Evolutionary conservation across 1,139 yeast species (phyloP).

Genomic region (Cylindricascospora bacillispora): DNA sequence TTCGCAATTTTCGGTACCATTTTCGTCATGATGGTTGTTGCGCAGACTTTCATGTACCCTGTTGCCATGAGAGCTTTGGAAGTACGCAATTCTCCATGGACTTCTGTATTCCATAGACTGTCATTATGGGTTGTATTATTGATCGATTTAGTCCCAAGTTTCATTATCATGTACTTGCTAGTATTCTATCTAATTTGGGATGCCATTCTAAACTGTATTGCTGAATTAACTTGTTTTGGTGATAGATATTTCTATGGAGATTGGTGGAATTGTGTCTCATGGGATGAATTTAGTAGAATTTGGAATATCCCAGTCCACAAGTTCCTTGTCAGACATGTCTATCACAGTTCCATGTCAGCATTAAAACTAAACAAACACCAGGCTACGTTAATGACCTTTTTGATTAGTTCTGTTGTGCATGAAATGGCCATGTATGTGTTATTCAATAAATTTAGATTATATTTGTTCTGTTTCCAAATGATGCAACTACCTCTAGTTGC

Average conservation of each 20-base stretch:
- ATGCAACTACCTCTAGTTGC: conserved; percentile 50
- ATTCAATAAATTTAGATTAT: conserved; percentile 69
- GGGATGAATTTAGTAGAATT: conserved; percentile 87
- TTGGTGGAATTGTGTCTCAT: conserved; percentile 95
- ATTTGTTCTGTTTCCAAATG: conserved; percentile 73
- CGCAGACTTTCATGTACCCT: conserved; percentile 72
- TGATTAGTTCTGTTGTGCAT: conserved; percentile 72
- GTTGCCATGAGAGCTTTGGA: conserved; percentile 47
- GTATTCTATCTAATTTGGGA: conserved; percentile 92
- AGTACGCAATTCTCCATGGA: conserved; percentile 36
- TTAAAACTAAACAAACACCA: conserved; percentile 47
- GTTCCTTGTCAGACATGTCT: conserved; percentile 82
- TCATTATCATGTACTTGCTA: conserved; percentile 57
- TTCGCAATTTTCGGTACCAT: conserved; percentile 81
- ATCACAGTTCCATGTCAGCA: conserved; percentile 78
- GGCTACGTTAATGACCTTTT: conserved; percentile 73
- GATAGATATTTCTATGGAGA: conserved; percentile 90
- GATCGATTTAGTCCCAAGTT: conserved; percentile 70
- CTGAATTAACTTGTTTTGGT: conserved; percentile 74
- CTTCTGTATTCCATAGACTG: conserved; percentile 29
- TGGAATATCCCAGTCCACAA: conserved; percentile 97
- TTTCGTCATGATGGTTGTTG: conserved; percentile 65
- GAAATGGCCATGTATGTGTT: conserved; percentile 88
- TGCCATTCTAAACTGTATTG: conserved; percentile 74
- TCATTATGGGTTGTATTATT: conserved; percentile 47